phyloP scores from a whole-genome alignment of 768 basidiomycete species.

The Podaxis pistillaris region DNA sequence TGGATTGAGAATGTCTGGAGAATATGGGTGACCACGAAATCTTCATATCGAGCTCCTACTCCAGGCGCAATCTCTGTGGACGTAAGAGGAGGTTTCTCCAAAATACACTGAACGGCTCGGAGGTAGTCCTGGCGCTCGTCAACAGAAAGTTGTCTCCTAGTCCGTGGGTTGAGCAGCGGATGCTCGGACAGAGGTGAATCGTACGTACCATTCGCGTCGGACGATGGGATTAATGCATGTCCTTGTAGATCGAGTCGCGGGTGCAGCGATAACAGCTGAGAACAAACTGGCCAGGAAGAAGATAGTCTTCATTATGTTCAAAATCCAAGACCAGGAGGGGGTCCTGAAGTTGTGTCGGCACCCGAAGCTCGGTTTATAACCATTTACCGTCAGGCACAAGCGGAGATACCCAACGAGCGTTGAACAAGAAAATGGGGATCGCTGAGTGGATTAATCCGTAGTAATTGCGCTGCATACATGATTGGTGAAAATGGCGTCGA shows the following conservation, averaged over 20 bases:
- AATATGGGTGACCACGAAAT: constrained; percentile 25
- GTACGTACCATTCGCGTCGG: neutral
- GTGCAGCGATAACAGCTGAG: neutral
- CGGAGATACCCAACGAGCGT: neutral
- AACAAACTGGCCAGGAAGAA: neutral
- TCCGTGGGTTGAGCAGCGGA: neutral
- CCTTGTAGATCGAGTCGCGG: neutral
- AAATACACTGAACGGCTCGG: constrained; percentile 22
- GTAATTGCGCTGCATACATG: neutral
- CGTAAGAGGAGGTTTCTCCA: constrained; percentile 19
- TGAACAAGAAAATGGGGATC: no score
- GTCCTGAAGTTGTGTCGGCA: no score
- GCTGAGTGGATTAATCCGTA: neutral
- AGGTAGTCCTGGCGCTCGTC: constrained; percentile 17
- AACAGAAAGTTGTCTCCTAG: neutral
- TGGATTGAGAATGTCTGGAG: constrained; percentile 22
- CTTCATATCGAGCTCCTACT: constrained; percentile 24
- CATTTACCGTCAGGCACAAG: neutral
- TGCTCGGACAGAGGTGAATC: neutral
- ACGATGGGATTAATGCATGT: neutral
- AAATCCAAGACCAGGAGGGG: neutral
- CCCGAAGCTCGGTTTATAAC: neutral
- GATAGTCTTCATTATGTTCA: neutral
- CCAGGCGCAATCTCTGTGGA: constrained; percentile 19
- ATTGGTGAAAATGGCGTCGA: no score